A percentile compares a stretch with the other conserved stretches of the same genome.
phyloP scores from a whole-genome alignment of 2,329 filamentous ascomycete genomes.

The Fusarium incarnatum region DNA sequence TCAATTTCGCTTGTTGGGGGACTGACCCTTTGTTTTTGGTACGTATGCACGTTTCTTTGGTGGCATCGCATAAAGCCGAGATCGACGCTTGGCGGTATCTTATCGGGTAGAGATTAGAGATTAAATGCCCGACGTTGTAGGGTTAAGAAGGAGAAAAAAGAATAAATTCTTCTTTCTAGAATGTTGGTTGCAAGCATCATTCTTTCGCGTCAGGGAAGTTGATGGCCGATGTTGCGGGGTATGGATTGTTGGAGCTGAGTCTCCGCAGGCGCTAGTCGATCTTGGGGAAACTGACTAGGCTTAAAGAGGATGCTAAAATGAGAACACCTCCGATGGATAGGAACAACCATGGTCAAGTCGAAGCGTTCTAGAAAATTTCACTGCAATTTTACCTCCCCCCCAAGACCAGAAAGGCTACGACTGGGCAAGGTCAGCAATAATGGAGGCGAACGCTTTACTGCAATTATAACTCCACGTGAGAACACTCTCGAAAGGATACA shows the following conservation, averaged over 20 bases:
- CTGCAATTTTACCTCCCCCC: no score
- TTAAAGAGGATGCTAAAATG: constrained; percentile 1
- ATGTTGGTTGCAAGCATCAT: constrained; percentile 22
- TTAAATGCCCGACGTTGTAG: no score
- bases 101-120: not conserved
- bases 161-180: not conserved
- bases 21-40: constrained; percentile 42
- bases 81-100: constrained; percentile 14
- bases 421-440: no score
- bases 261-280: not conserved
- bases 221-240: constrained; percentile 15
- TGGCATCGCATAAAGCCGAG: constrained; percentile 31
- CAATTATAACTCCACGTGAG: no score
- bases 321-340: constrained; percentile 21
- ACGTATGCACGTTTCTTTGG: constrained; percentile 45
- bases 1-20: not conserved
- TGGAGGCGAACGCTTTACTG: no score
- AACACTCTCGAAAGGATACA: no score
- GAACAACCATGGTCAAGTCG: not conserved
- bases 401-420: no score
- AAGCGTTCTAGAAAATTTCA: no score
- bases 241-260: not conserved
- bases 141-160: not conserved
- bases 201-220: not conserved
- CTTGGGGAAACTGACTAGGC: not conserved